phyloP scores from a whole-genome alignment of 1,284 basidiomycete genomes.

The Ceratobasidium sp. region DNA sequence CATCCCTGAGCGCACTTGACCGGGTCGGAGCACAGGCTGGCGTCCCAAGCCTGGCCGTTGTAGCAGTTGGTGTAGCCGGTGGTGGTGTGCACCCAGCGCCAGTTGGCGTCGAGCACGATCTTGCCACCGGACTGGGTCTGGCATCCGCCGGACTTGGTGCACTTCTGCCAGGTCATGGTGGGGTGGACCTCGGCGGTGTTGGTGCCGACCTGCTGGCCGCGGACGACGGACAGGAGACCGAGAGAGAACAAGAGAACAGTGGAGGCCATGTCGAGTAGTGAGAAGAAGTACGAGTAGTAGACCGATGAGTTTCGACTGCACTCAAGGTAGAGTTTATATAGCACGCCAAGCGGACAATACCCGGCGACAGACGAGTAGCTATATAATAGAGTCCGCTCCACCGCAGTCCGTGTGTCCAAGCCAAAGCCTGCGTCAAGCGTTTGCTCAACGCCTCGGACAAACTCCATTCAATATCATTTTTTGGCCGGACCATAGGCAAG shows the following conservation, averaged over 20 bases:
- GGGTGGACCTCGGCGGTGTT: slow-evolving; percentile 47
- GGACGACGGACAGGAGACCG: slow-evolving; percentile 33
- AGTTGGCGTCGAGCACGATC: too few species aligned
- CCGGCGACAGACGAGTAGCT: slow-evolving; percentile 6
- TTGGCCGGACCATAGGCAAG: slow-evolving; percentile 17
- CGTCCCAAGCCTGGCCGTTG: too few species aligned
- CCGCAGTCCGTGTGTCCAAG: neutral
- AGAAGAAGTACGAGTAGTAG: neutral
- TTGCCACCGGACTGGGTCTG: too few species aligned
- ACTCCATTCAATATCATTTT: neutral
- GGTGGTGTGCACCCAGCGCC: too few species aligned
- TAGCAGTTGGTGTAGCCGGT: too few species aligned
- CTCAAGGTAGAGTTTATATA: slow-evolving; percentile 1
- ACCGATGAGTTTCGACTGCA: neutral
- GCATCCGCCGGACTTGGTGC: too few species aligned
- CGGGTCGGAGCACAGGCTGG: too few species aligned
- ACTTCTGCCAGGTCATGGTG: slow-evolving; percentile 15
- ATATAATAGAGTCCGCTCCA: neutral
- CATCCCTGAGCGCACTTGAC: too few species aligned
- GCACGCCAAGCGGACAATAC: slow-evolving; percentile 1
- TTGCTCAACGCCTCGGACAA: neutral
- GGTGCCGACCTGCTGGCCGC: slow-evolving; percentile 47
- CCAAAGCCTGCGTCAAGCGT: neutral
- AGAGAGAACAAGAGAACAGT: slow-evolving; percentile 38
- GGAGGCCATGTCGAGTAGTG: slow-evolving; percentile 26